A percentile compares a stretch with the other conserved stretches of the same genome.
phyloP scores from a whole-genome alignment of 2,329 filamentous ascomycete species.

The Coniochaeta sp. region DNA sequence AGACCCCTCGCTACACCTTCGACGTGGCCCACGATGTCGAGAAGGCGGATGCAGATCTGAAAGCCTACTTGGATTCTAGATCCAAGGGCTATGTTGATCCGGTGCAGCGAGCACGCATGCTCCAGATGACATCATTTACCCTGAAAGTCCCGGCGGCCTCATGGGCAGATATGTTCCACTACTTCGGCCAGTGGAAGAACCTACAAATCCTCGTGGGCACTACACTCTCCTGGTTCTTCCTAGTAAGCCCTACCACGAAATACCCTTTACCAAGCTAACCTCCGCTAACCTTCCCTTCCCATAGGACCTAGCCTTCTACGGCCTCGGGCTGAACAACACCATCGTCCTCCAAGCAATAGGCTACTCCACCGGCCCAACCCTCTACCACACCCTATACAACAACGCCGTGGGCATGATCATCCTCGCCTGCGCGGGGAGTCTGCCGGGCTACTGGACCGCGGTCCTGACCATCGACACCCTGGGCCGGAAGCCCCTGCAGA shows the following conservation, averaged over 20 bases:
- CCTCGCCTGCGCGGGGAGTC: conserved; percentile 65
- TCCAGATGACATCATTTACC: conserved; percentile 39
- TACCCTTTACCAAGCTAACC: background rate
- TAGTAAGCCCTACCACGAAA: conserved; percentile 31
- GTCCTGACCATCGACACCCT: conserved; percentile 66
- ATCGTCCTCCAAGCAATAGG: conserved; percentile 67
- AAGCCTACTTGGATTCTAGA: conserved; percentile 45
- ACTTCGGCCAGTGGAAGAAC: conserved; percentile 65
- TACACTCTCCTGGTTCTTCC: conserved; percentile 74
- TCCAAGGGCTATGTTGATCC: conserved; percentile 39
- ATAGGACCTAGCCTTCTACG: conserved; percentile 60
- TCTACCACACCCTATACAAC: conserved; percentile 64
- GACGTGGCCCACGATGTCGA: conserved; percentile 70
- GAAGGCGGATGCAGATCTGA: conserved; percentile 67
- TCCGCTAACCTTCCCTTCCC: conserved; percentile 5
- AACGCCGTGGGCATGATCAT: conserved; percentile 72
- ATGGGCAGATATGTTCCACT: conserved; percentile 57
- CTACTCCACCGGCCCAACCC: conserved; percentile 52
- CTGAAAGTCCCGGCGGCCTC: conserved; percentile 62
- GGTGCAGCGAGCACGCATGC: conserved; percentile 42
- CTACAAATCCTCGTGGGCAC: conserved; percentile 67
- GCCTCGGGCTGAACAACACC: conserved; percentile 67
- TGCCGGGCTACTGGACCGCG: conserved; percentile 75
- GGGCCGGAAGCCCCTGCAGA: conserved; percentile 70
- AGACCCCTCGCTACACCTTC: conserved; percentile 63